Evolutionary conservation across 768 basidiomycete species (phyloP), one percentile per base, ranked within the genome.

Genomic region (Favolaschia claudopus): DNA sequence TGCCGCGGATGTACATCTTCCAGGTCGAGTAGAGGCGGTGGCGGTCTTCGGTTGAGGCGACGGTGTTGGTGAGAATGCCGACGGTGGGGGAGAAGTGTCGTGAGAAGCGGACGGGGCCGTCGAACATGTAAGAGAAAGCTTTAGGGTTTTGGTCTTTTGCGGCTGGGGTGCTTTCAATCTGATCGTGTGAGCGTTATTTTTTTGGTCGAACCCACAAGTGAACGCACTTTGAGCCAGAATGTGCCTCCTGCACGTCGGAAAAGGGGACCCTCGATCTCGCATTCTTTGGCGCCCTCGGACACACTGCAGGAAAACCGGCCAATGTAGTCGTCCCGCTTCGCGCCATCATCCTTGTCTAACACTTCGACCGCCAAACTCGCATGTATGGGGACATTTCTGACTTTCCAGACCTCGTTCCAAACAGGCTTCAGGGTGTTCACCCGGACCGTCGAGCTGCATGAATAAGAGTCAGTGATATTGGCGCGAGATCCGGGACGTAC

Each of bases 371-470:
- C 69, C 8, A 93, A 72, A 24, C 75, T 77, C 8, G 89, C 89
- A n/a, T 76, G 80, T 5, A 69, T 70, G 0, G 91, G 91, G 14
- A 92, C 90, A 66, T 89, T 91, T 73, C 86, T 89, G 60, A 92
- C 73, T 31, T 76, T 74, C 91, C 91, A 92, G 9, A 77, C 60
- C 67, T 91, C 91, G 65, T 93, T 88, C 91, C 91, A 92, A 19
- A 89, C 86, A 0, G 91, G 91, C 0, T 75, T 64, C 19, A 86
- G 70, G 7, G 85, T 86, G 42, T 84, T 76, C 13, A 72, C 51
- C 63, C 88, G 79, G 10, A 92, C 87, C 0, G 86, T 83, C 0
- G 91, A 92, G 37, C 91, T 92, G 60, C 12, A 37, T 15, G 14
- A 47, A 62, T 57, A 31, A 46, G 12, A 13, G 19, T 54, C 12